phyloP scores from a whole-genome alignment of 768 basidiomycete genomes.

The Clavulina sp. region DNA sequence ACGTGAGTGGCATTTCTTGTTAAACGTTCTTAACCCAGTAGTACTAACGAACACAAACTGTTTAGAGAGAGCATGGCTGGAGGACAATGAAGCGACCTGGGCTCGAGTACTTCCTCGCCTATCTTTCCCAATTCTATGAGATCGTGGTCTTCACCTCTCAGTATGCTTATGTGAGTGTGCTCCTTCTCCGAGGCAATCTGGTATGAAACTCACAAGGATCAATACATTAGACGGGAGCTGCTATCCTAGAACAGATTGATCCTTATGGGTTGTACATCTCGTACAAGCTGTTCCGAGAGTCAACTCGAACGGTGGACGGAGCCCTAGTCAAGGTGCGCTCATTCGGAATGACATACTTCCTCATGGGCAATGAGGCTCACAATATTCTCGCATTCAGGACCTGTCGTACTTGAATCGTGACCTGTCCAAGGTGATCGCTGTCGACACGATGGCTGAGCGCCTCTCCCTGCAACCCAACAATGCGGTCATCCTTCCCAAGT shows the following conservation, averaged over 20 bases:
- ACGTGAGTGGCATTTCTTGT: no score
- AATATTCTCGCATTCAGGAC: conserved; percentile 33
- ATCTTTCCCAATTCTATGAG: conserved; percentile 96
- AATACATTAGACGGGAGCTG: conserved; percentile 55
- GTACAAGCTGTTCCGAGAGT: conserved; percentile 85
- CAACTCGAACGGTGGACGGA: conserved; percentile 68
- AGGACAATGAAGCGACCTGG: conserved; percentile 94
- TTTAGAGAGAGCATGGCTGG: conserved; percentile 84
- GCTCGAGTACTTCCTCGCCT: conserved; percentile 94
- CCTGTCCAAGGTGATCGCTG: conserved; percentile 68
- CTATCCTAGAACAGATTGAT: conserved; percentile 85
- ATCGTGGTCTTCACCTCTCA: conserved; percentile 91
- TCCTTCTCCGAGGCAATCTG: conserved; percentile 1
- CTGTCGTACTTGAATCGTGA: conserved; percentile 90
- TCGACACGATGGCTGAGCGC: conserved; percentile 76
- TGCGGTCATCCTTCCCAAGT: conserved; percentile 62
- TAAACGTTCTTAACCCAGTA: not conserved
- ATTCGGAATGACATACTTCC: not conserved
- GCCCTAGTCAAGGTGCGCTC: conserved; percentile 60
- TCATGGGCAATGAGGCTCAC: not conserved
- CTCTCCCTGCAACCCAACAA: conserved; percentile 73
- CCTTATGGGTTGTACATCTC: conserved; percentile 78
- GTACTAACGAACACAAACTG: not conserved
- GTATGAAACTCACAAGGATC: not conserved
- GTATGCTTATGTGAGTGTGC: conserved; percentile 66